Conservation (phyloP, 345 rosid genomes). For the rapeseed (Brassica napus) region Da-Ae NC_063442.1:11296501-11297000, state of each 20-base stretch:
- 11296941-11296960: slow-evolving; percentile 10
- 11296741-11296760: not conserved
- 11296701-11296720: not conserved
- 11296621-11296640: not conserved
- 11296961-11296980: slow-evolving; percentile 18
- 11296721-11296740: not conserved
- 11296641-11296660: not conserved
- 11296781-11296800: not conserved
- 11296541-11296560: not conserved
- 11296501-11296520: not conserved
- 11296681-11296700: not conserved
- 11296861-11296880: not conserved
- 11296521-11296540: not conserved
- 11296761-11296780: not conserved
- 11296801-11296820: not conserved
- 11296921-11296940: not conserved
- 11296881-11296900: not conserved
- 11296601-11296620: not conserved
- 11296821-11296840: not conserved
- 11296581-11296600: not conserved
- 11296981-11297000: slow-evolving; percentile 22
- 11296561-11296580: not conserved
- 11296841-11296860: not conserved
- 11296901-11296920: not conserved
- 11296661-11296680: not conserved